Conservation (phyloP, 805 yeast species). For the Candida maris region DNA sequence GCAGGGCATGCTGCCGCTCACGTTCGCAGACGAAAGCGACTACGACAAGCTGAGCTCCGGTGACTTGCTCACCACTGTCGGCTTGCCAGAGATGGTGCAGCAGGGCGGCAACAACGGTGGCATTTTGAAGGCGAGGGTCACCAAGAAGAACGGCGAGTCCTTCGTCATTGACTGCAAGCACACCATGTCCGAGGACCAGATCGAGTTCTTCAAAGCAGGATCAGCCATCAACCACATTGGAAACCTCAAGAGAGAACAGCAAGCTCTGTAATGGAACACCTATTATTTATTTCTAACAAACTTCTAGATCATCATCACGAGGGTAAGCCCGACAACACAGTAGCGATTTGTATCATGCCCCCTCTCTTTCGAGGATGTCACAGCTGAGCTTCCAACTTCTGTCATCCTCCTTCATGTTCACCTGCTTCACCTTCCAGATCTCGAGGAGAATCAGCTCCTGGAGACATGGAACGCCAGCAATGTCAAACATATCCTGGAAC, state of each 20-base stretch:
- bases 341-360: no score
- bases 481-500: conserved; percentile 34
- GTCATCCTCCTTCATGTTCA: conserved; percentile 58
- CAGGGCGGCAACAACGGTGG: conserved; percentile 91
- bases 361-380: conserved; percentile 51
- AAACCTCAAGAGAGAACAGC: conserved; percentile 23
- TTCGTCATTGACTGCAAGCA: conserved; percentile 78
- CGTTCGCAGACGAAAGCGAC: conserved; percentile 86
- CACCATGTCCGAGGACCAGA: conserved; percentile 95
- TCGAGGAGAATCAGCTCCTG: conserved; percentile 64
- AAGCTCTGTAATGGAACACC: background rate
- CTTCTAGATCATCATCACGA: no score
- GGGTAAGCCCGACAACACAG: no score
- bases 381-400: conserved; percentile 74
- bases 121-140: conserved; percentile 61
- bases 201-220: conserved; percentile 95
- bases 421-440: conserved; percentile 64
- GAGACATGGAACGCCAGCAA: conserved; percentile 38
- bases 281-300: background rate
- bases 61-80: conserved; percentile 73
- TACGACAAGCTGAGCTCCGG: conserved; percentile 78
- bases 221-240: conserved; percentile 88
- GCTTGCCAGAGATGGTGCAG: conserved; percentile 69
- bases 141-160: conserved; percentile 67
- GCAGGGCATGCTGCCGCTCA: conserved; percentile 95